A percentile compares a stretch with the other conserved stretches of the same genome.
These are phyloP conservation scores for Bruguiera hainesii DNA, from an alignment of 441 rosid genomes.

Conservation along the genomic window DNA sequence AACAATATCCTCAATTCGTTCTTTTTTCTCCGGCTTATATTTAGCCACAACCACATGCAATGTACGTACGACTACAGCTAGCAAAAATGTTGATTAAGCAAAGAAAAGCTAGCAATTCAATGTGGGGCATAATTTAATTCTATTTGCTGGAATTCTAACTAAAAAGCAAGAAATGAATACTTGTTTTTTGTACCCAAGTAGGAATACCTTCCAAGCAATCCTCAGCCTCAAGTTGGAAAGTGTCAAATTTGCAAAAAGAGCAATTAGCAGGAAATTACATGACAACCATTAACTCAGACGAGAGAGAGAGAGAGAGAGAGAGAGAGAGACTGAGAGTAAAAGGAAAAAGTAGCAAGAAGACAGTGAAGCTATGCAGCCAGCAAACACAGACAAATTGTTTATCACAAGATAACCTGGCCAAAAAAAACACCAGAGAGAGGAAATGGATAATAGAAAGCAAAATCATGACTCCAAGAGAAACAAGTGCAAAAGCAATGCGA, in stretches of 20 bases:
- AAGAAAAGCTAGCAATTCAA: background rate
- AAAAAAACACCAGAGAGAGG: constrained; percentile 30
- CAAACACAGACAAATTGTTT: constrained; percentile 29
- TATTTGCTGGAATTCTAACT: too few species aligned
- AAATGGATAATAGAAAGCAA: constrained; percentile 32
- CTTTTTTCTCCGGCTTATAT: background rate
- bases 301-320: constrained; percentile 17
- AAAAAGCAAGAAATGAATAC: too few species aligned
- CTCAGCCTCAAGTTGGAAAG: constrained; percentile 49
- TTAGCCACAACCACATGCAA: too few species aligned
- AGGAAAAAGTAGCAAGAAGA: constrained; percentile 28
- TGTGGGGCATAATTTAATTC: too few species aligned
- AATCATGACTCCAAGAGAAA: constrained; percentile 34
- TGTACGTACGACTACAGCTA: background rate
- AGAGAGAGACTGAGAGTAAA: constrained; percentile 9
- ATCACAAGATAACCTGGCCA: constrained; percentile 20
- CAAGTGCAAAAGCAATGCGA: constrained; percentile 31
- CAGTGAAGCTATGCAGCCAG: constrained; percentile 33
- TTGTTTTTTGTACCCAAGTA: too few species aligned
- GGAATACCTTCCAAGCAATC: constrained; percentile 8
- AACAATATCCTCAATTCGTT: background rate
- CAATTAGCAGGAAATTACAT: constrained; percentile 25
- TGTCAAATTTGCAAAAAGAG: constrained; percentile 54
- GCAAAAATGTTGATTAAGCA: background rate
- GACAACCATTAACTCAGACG: constrained; percentile 43